Base-by-base conservation (phyloP, 768 basidiomycete genomes). In the Hortiboletus campestris region DNA sequence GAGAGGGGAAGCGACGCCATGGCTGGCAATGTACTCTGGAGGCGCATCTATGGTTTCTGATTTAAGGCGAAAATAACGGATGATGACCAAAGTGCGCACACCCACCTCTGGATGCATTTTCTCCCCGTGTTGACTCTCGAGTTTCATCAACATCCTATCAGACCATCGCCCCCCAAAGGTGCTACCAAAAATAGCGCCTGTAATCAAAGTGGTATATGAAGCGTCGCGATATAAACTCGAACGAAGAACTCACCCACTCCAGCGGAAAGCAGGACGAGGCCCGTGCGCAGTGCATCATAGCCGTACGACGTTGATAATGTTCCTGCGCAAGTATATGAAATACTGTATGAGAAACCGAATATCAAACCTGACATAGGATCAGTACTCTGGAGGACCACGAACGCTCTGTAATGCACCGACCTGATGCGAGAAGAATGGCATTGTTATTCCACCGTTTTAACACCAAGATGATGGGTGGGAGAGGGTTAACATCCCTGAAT, bases 291-390 rank as follows among this genome's bases (percentile, higher is more conserved):
- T 0, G 92, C 77, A 57, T 81, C 74, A 67, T 88, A 93, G 38
- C 78, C 69, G 61, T 95, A 96, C 17, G 74, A 68, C 12, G 70
- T 73, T 2, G 77, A 79, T 4, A 96, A 76, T 0, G 88, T 91
- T 53, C 88, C 78, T 11, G 91, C 79, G 6, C 84, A 83, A 0
- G 90, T 89, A 64, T 92, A 95, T 1, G 82, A 71, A 41, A 95
- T 77, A 38, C 83, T 77, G 66, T 84, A 91, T 32, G 78, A 80
- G 47, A 85, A 85, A 2, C 84, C 85, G 61, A 89, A 94, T n/a
- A 86, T 72, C 34, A 90, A 66, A 4, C 88, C 91, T 86, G 59
- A 31, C 19, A 43, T 12, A 17, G 25, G 3, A 51, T 60, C 6
- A 62, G 49, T 32, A 31, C 17, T 25, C n/a, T 9, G 11, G 20